Evolutionary conservation across 495 filamentous ascomycete species (phyloP).

Genomic region (Tuber microsphaerosporum): DNA sequence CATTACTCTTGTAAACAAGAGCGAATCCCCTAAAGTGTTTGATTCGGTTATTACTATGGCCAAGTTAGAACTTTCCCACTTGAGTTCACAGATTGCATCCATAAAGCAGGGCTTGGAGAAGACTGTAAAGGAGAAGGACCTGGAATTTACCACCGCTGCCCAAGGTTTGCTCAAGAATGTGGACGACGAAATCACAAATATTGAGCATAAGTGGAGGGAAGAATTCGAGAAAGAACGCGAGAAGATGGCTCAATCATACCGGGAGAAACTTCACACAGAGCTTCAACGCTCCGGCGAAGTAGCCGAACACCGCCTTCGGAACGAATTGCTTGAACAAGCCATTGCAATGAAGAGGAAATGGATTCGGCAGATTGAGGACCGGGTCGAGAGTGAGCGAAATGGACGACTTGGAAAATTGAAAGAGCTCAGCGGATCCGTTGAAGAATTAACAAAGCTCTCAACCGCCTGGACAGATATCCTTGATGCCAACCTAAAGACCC

Average conservation of each 20-base stretch:
- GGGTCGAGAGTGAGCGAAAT: constrained; percentile 81
- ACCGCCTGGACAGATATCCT: constrained; percentile 78
- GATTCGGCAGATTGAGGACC: constrained; percentile 63
- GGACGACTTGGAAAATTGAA: constrained; percentile 77
- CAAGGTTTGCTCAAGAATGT: constrained; percentile 66
- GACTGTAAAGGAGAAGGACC: constrained; percentile 60
- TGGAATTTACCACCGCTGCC: constrained; percentile 71
- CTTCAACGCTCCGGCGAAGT: constrained; percentile 65
- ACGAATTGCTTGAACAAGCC: constrained; percentile 84
- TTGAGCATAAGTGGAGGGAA: constrained; percentile 70
- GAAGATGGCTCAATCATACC: constrained; percentile 64
- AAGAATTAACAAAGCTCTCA: constrained; percentile 76
- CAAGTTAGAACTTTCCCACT: constrained; percentile 69
- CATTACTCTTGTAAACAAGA: constrained; percentile 83
- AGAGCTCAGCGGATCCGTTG: constrained; percentile 67
- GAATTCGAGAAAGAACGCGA: constrained; percentile 88
- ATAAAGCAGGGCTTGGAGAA: constrained; percentile 60
- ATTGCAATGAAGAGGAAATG: constrained; percentile 79
- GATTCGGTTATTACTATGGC: constrained; percentile 67
- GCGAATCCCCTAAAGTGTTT: constrained; percentile 66
- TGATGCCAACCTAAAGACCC: constrained; percentile 80
- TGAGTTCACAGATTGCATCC: constrained; percentile 63
- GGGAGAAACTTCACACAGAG: constrained; percentile 69
- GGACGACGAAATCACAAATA: constrained; percentile 61
- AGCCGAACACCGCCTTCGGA: constrained; percentile 69